Conservation (phyloP, 768 basidiomycete genomes). For the Porphyrellus cyaneotinctus region DNA sequence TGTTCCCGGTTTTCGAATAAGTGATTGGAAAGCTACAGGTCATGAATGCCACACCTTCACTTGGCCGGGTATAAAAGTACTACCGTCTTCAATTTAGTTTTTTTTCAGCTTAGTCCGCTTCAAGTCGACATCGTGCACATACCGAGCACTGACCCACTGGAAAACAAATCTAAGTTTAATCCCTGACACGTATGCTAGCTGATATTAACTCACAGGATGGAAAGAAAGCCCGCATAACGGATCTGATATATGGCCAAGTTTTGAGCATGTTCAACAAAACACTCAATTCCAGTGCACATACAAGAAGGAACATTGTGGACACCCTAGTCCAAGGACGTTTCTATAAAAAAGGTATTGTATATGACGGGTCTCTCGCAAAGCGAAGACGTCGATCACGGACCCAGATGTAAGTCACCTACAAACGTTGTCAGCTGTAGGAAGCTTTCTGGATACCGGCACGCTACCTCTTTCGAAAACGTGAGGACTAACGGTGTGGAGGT, state of each 20-base stretch:
- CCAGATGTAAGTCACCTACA: neutral
- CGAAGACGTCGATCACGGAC: neutral
- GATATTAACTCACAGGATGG: neutral
- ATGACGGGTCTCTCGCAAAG: neutral
- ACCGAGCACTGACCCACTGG: neutral
- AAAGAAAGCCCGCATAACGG: constrained; percentile 1
- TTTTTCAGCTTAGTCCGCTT: neutral
- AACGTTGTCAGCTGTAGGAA: neutral
- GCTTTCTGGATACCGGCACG: neutral
- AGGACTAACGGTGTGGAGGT: neutral
- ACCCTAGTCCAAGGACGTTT: neutral
- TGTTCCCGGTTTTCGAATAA: neutral
- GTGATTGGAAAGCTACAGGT: too few relatives aligned
- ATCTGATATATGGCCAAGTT: neutral
- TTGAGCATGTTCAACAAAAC: neutral
- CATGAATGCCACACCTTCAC: neutral
- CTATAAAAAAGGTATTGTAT: neutral
- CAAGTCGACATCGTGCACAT: neutral
- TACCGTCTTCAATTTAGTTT: too few relatives aligned
- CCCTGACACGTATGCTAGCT: neutral
- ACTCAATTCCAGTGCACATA: neutral
- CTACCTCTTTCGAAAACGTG: constrained; percentile 3
- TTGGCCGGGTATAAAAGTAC: neutral
- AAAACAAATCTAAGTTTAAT: neutral
- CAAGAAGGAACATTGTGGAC: neutral